Conservation (phyloP, 345 rosid species). For the Gossypium rotundifolium region DNA sequence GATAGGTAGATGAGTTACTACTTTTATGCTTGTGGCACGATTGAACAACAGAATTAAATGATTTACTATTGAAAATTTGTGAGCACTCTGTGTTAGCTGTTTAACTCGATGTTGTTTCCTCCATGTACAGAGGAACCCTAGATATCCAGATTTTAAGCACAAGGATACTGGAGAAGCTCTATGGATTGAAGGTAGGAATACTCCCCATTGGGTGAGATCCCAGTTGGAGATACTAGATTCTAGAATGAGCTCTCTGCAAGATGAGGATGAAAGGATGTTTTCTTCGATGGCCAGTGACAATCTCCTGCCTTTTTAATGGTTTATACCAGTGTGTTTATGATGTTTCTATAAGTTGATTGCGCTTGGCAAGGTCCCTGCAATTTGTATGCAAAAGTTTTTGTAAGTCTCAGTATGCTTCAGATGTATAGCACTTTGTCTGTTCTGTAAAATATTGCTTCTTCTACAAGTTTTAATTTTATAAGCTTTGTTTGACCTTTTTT, state of each 20-base stretch:
- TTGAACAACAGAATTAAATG: not conserved
- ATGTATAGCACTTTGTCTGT: not conserved
- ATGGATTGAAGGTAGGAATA: conserved; percentile 57
- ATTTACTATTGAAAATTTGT: not conserved
- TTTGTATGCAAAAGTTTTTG: not conserved
- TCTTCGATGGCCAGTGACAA: conserved; percentile 31
- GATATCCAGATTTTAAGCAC: conserved; percentile 67
- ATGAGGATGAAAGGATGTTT: conserved; percentile 25
- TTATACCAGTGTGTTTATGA: not conserved
- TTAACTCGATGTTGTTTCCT: not conserved
- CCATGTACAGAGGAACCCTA: conserved; percentile 47
- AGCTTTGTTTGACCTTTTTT: not conserved
- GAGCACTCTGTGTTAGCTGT: not conserved
- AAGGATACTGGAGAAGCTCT: conserved; percentile 70
- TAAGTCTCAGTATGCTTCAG: not conserved
- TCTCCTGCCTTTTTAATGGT: conserved; percentile 20
- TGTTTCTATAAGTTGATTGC: not conserved
- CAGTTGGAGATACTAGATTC: conserved; percentile 46
- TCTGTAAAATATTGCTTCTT: not conserved
- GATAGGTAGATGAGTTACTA: not conserved
- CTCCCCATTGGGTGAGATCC: conserved; percentile 58
- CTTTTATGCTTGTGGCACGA: not conserved
- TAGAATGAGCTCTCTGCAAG: conserved; percentile 30
- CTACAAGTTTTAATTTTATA: not conserved
- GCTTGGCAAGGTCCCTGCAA: not conserved